phyloP scores from a whole-genome alignment of 2,329 filamentous ascomycete genomes.

The Ustulina deusta region DNA sequence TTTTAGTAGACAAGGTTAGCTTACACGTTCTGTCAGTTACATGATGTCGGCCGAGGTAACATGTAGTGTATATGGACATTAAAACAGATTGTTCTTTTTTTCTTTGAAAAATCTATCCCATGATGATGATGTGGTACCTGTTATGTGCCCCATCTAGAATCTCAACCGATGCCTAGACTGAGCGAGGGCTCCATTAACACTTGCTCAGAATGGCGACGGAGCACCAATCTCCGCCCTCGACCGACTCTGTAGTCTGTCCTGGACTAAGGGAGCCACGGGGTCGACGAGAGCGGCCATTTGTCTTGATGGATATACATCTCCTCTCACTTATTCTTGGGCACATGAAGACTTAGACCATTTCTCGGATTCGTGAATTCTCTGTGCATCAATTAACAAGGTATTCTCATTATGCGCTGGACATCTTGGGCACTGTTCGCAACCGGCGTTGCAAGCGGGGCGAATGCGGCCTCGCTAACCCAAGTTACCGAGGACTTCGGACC shows the following conservation, averaged over 20 bases:
- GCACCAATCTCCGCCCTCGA: conserved; percentile 29
- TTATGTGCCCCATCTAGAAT: neutral
- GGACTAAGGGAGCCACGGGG: conserved; percentile 7
- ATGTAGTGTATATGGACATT: neutral
- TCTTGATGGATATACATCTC: conserved; percentile 10
- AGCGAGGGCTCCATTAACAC: neutral
- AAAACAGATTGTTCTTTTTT: neutral
- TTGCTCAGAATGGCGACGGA: conserved; percentile 31
- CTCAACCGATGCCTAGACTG: conserved; percentile 5
- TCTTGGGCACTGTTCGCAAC: conserved; percentile 24
- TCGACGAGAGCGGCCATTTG: neutral
- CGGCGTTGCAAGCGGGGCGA: conserved; percentile 16
- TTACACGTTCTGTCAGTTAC: neutral
- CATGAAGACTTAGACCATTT: too few relatives aligned
- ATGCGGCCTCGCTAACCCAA: conserved; percentile 48
- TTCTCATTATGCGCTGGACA: conserved; percentile 31
- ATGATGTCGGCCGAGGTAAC: neutral
- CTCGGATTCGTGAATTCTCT: neutral
- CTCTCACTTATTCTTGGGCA: neutral
- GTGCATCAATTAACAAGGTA: neutral
- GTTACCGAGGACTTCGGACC: conserved; percentile 54
- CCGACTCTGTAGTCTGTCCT: neutral
- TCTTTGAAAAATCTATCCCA: neutral
- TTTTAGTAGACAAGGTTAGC: too few relatives aligned
- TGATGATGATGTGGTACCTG: neutral